Conservation (phyloP, 352 stramenopile species). For the Globisporangium nodosum region DNA sequence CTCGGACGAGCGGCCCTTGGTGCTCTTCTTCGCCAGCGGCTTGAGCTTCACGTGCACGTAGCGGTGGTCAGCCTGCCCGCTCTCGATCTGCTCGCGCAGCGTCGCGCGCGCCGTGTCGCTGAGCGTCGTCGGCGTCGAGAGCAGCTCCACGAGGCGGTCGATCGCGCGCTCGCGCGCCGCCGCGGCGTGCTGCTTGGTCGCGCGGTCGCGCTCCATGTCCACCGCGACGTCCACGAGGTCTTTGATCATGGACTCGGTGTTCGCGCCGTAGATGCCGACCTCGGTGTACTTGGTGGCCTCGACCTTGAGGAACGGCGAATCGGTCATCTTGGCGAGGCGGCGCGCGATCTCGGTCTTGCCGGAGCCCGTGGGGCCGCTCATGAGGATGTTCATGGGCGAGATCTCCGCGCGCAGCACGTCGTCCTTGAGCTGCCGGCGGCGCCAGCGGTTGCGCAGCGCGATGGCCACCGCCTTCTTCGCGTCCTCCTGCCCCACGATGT, state of each 20-base stretch:
- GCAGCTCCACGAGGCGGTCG: constrained; percentile 82
- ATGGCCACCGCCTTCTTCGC: constrained; percentile 98
- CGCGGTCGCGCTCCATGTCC: constrained; percentile 77
- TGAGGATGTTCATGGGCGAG: constrained; percentile 99
- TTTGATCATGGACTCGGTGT: constrained; percentile 98
- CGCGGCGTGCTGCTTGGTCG: constrained; percentile 80
- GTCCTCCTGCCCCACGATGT: constrained; percentile 96
- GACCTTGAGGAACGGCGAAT: constrained; percentile 97
- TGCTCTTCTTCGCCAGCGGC: constrained; percentile 26
- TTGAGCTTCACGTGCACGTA: constrained; percentile 57
- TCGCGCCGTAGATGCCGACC: constrained; percentile 97
- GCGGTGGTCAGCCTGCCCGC: constrained; percentile 41
- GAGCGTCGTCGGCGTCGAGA: constrained; percentile 30
- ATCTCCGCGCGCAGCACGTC: constrained; percentile 83
- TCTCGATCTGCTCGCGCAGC: constrained; percentile 56
- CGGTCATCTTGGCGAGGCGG: constrained; percentile 95
- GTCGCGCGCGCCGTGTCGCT: constrained; percentile 38
- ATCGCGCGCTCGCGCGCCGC: constrained; percentile 88
- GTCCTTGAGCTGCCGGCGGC: constrained; percentile 90
- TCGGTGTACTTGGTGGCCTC: constrained; percentile 99
- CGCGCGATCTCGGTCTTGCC: constrained; percentile 98
- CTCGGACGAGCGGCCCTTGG: constrained; percentile 22
- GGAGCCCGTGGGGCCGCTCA: constrained; percentile 98
- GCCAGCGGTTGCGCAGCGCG: constrained; percentile 97
- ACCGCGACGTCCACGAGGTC: constrained; percentile 96